Base-by-base conservation (phyloP, 2,329 filamentous ascomycete genomes). In the Pseudogymnoascus sp. region DNA sequence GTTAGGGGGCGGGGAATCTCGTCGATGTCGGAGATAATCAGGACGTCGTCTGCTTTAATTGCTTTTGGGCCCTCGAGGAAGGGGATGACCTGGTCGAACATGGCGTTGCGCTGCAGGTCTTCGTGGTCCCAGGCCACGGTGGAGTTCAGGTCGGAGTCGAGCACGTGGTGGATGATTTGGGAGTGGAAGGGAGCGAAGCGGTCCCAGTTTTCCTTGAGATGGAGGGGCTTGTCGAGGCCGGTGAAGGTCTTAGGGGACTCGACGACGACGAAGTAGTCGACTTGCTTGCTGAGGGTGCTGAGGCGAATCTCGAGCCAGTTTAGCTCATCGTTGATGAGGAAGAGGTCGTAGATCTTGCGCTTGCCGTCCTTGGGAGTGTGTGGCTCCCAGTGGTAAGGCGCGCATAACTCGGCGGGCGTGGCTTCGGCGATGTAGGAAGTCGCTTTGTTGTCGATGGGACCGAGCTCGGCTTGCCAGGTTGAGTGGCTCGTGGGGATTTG, bases 271-370 rank as follows among this genome's bases (percentile, higher is more conserved):
- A 78, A 79, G 66, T 77, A 78, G 67, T 79, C 77, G 14, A 78
- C 75, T 37, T 63, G 35, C 21, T 31, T 25, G 14, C 37, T 23
- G 23, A 63, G 50, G 11, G 31, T 35, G 16, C 25, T 40, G 3
- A 87, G 76, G 12, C 84, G 81, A 56, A 88, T 81, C 70, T 87
- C 84, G 37, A 87, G 77, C 78, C 82, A 84, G 73, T 87, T 84
- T 25, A 87, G 76, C 73, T 87, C 85, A 3, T 77, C 81, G 66
- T 84, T 85, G 69, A 86, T 73, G 76, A 86, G 80, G 68, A 85
- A 77, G 1, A 87, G 76, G 69, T 87, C 84, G 70, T 83, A 84
- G 37, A 84, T 75, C 69, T 81, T 82, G 60, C 81, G 44, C 44
- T 50, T 50, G 23, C 18, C 18, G 44, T 12, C 44, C 14, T 50